Base-by-base conservation (phyloP, 2,329 filamentous ascomycete species). In the Fusarium gaditjirri region DNA sequence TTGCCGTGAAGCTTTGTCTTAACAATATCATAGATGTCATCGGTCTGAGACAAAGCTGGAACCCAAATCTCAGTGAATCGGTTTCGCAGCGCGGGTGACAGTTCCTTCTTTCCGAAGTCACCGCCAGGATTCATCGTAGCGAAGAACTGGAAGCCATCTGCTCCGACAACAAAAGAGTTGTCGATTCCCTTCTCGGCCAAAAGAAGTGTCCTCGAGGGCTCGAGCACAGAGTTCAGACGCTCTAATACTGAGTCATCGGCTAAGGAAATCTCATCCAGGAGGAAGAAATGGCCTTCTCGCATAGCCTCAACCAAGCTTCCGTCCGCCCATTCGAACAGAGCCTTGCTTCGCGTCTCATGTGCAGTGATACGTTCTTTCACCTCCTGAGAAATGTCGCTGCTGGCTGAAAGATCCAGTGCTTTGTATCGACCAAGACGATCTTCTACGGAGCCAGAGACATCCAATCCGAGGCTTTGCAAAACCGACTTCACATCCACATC, bases 11-110 rank as follows among this genome's bases (percentile, higher is more conserved):
- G 85, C 80, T 97, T 98, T 17, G 91, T 90, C 56, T 87, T 85
- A 21, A 98, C 90, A 73, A 99, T 99, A 46, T 97, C 92, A 25
- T 94, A 83, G 38, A 98, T 91, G 78, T 99, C 97, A 35, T 94
- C 91, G 56, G 90, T 88, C 66, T 95, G 93, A 2, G 94, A 94
- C 65, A 98, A 84, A 2, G 95, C 89, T 3, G 96, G 94, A 1
- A 98, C 96, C 96, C 96, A 99, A 13, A 99, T 98, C 81, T 99
- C 96, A 0, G 96, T 99, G 80, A 99, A 97, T 67, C 96, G 93
- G 80, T 99, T 99, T 49, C 96, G 89, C 66, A 99, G 84, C 19
- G 96, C 97, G 6, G 96, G 96, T 2, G 96, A 99, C 17, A 99
- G 87, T 80, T 99, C 96, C 75, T 95, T 94, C 84, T 99, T 99